phyloP scores from a whole-genome alignment of 352 stramenopile species.

The Phytophthora cryptogea region DNA sequence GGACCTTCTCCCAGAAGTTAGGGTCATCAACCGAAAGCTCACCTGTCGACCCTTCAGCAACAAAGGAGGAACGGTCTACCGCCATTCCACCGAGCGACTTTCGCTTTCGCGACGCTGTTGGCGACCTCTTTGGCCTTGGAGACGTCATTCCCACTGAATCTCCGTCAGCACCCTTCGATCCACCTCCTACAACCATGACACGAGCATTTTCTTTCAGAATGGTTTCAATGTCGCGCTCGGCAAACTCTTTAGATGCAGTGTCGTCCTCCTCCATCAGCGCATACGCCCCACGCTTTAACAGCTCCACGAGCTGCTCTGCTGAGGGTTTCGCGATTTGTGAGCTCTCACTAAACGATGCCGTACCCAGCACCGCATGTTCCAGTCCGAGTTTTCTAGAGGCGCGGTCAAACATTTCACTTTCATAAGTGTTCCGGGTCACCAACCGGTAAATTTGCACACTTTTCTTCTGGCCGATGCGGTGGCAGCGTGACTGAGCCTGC shows the following conservation, averaged over 20 bases:
- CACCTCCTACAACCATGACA: constrained; percentile 67
- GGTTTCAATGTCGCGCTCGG: constrained; percentile 97
- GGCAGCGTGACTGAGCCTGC: constrained; percentile 90
- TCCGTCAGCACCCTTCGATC: constrained; percentile 35
- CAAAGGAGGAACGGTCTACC: constrained; percentile 90
- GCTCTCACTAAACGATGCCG: constrained; percentile 90
- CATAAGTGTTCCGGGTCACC: constrained; percentile 98
- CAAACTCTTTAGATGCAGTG: constrained; percentile 94
- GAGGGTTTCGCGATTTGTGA: constrained; percentile 86
- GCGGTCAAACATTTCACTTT: constrained; percentile 99
- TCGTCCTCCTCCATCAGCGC: constrained; percentile 98
- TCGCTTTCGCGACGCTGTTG: constrained; percentile 54
- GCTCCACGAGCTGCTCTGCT: constrained; percentile 94
- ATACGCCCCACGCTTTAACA: constrained; percentile 98
- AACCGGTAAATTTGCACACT: constrained; percentile 97
- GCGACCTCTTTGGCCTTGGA: constrained; percentile 45
- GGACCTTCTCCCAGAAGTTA: constrained; percentile 96
- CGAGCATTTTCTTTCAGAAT: constrained; percentile 90
- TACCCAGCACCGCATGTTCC: constrained; percentile 98
- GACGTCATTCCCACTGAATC: constrained; percentile 23
- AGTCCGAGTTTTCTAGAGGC: constrained; percentile 98
- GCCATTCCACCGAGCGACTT: constrained; percentile 84
- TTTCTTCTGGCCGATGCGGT: constrained; percentile 99
- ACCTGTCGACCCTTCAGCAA: constrained; percentile 89
- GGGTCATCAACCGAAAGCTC: constrained; percentile 95